Base-by-base conservation (phyloP, 192 early-diverging fungal genomes). In the Neocallimastix lanati region DNA sequence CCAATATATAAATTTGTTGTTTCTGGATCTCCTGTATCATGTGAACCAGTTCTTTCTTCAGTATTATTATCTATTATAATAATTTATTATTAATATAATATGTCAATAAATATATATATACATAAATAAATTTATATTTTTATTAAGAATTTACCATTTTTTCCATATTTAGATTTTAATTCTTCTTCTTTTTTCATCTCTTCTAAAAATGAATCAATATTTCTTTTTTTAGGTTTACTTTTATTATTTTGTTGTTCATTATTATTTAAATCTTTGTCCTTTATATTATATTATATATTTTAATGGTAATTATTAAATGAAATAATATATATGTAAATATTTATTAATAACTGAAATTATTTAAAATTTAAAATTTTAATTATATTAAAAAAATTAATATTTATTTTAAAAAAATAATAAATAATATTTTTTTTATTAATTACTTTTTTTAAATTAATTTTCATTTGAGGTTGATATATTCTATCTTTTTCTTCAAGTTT, bases 1-100 rank as follows among this genome's bases (percentile, higher is more conserved):
- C 92, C 90, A 50, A 97, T 86, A 80, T 92, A 94, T 28, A 97
- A 83, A 80, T 98, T 98, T 18, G 95, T 96, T 18, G 93, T 93
- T 15, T 80, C 81, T 12, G 88, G 88, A 82, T 94, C 92, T 14
- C 92, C 93, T 7, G 86, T 88, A 81, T 94, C 92, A 80, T 91
- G 89, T 25, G 92, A 91, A n/a, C 89, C 90, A 12, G 80, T 78
- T 21, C 77, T 81, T 38, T 81, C 81, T 29, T 88, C 84, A 78
- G 81, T 82, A 21, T 7, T 35, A 78, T 29, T 77, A 7, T 80
- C 28, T 83, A 82, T 82, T 33, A 78, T 38, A 16, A 80, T 76
- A 27, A 33, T 79, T 78, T 79, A 77, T 29, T 81, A n/a, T n/a
- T n/a, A n/a, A n/a, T n/a, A n/a, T n/a, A n/a, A n/a, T n/a, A n/a